Evolutionary conservation across 2,329 filamentous ascomycete species (phyloP), one percentile per base, ranked within the genome.

Genomic region (Trichoderma harzianum): DNA sequence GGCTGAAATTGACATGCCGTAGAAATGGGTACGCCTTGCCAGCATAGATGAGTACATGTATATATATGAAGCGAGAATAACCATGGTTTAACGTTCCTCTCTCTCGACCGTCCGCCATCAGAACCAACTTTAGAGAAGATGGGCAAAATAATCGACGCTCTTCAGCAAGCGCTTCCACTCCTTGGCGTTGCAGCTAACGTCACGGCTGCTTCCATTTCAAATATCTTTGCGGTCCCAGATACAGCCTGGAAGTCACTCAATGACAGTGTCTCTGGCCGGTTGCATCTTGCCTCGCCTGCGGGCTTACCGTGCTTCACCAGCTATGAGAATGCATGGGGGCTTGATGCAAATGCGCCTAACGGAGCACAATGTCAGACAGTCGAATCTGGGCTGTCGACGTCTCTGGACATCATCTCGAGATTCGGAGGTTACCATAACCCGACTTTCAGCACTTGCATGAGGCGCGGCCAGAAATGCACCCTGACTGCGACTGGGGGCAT

Each of bases 361-460:
- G 51, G 28, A 18, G 53, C 24, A 2, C 63, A 62, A n/a, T 72
- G 70, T 26, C 51, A 69, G 34, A 32, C 24, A n/a, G 47, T 69
- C 24, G 34, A 72, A 21, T n/a, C 60, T 21, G 53, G 39, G 2
- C 21, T 72, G 5, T 12, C 70, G 8, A 39, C 30, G 10, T 72
- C 70, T 2, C 28, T 43, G 14, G n/a, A 51, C 12, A 36, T 72
- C 55, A 62, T 72, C 39, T 32, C 24, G 24, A 43, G 53, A 28
- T 72, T 69, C 47, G 70, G 70, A 7, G 62, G 55, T 28, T 72
- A 72, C 28, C 70, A 72, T 14, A 72, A 69, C 64, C 70, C 70
- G 18, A 69, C 70, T 7, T 72, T 72, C 24, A 39, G 70, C 63
- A 72, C 70, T 26, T 72, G 70, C 64, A 72, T 72, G 70, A 57